Evolutionary conservation across 1,284 basidiomycete genomes (phyloP), one percentile per base, ranked within the genome.

Genomic region (Ceratorhiza oryzae-sativae): DNA sequence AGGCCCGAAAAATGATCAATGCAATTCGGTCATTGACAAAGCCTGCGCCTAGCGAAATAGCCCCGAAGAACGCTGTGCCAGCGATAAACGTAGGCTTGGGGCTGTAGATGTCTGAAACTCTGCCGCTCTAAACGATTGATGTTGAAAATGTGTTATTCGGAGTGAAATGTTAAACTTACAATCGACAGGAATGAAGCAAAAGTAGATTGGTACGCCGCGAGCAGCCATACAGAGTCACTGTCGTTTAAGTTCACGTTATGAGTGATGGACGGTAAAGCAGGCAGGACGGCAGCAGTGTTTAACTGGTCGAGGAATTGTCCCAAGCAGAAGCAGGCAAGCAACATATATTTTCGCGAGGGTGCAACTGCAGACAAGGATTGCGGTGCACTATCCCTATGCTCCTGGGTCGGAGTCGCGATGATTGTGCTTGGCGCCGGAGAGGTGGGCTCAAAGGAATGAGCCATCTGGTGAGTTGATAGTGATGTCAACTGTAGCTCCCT

Each of bases 261-360:
- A 18, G 77, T 76, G 30, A 80, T 76, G 30, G 75, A 74, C 3
- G 83, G 83, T 42, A 85, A 80, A 71, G 83, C 82, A 2, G 83
- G 80, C 74, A 83, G 83, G 56, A 86, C 77, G 2, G 82, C 80
- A 8, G 84, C 81, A 76, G 83, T 86, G 78, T 83, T 83, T 80
- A 85, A 83, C 6, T 84, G 76, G 42, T 83, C 84, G 73, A 86
- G 77, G 76, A 83, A 84, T 72, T 84, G 82, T 5, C 83, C 82
- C 25, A 81, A 77, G 67, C 84, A 84, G 73, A 84, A 83, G 51
- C 82, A 75, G n/a, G 78, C 60, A 13, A 85, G 78, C 6, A 85
- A 73, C 18, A 80, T 45, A 70, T 78, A 72, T 78, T 80, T 77
- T 62, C 77, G 72, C 72, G 45, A 42, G 18, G 58, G 58, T 27